These are phyloP conservation scores for Straminergon stramineum DNA, from an alignment of 225 moss, liverwort and hornwort genomes.

Conservation along the genomic window DNA sequence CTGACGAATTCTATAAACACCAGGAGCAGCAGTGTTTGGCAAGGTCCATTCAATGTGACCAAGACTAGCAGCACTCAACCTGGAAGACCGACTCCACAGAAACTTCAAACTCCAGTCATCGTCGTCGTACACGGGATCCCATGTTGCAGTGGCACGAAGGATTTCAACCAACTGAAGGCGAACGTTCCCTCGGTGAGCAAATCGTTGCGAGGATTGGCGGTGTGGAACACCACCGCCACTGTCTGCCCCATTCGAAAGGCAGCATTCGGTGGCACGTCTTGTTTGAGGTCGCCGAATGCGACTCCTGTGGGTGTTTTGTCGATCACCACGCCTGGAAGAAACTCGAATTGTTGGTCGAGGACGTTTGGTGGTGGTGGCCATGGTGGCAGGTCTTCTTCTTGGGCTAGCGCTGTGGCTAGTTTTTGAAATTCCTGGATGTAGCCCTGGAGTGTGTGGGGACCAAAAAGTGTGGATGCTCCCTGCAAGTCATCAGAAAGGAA, in stretches of 20 bases:
- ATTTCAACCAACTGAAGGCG: conserved; percentile 51
- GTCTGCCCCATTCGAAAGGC: conserved; percentile 43
- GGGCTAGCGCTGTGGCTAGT: conserved; percentile 52
- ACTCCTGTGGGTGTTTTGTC: conserved; percentile 49
- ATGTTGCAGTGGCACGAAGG: conserved; percentile 27
- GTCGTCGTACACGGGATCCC: conserved; percentile 56
- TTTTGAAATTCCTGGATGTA: conserved; percentile 79
- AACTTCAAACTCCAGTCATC: conserved; percentile 84
- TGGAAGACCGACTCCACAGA: conserved; percentile 41
- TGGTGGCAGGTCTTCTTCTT: conserved; percentile 27
- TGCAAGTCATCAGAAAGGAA: background rate
- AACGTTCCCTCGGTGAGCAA: conserved; percentile 63
- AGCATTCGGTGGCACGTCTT: conserved; percentile 47
- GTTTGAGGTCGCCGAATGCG: conserved; percentile 54
- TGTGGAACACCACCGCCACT: conserved; percentile 55
- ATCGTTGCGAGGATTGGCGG: conserved; percentile 73
- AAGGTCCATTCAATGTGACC: conserved; percentile 60
- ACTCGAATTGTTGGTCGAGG: conserved; percentile 50
- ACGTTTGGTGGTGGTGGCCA: conserved; percentile 59
- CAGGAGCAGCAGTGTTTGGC: conserved; percentile 28
- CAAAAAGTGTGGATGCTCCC: conserved; percentile 74
- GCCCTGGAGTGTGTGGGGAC: conserved; percentile 65
- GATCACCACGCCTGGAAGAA: conserved; percentile 52
- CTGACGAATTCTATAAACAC: conserved; percentile 65
- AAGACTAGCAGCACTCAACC: conserved; percentile 30